These are phyloP conservation scores for Magnusiomyces sp. DNA, from an alignment of 1,139 yeast genomes.

Conservation along the genomic window DNA sequence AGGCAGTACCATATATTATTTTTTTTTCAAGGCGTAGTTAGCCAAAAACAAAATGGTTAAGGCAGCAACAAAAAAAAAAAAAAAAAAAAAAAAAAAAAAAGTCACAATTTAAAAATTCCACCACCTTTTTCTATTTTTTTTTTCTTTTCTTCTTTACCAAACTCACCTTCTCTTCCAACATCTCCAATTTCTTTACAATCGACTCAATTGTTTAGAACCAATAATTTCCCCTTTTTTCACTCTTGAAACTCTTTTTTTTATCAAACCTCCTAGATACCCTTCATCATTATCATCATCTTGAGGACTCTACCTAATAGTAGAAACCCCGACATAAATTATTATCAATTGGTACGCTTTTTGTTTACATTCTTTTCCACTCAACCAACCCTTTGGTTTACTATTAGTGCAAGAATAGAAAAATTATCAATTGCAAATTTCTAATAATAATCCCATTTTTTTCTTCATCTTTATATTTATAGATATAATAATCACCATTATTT, in stretches of 20 bases:
- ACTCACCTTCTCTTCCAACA: not conserved
- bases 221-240: not conserved
- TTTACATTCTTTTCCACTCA: not conserved
- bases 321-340: too few relatives aligned
- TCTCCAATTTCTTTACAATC: not conserved
- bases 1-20: too few relatives aligned
- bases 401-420: too few relatives aligned
- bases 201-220: not conserved
- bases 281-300: not conserved
- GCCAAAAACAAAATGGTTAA: too few relatives aligned
- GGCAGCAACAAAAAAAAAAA: not conserved
- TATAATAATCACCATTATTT: too few relatives aligned
- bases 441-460: too few relatives aligned
- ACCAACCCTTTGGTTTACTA: too few relatives aligned
- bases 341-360: too few relatives aligned
- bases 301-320: too few relatives aligned
- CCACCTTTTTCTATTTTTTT: not conserved
- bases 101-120: not conserved
- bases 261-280: not conserved
- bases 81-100: not conserved
- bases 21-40: too few relatives aligned
- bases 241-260: not conserved
- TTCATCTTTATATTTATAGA: too few relatives aligned
- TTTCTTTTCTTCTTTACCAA: slow-evolving; percentile 1
- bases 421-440: too few relatives aligned